These are phyloP conservation scores for Mycena latifolia DNA, from an alignment of 768 basidiomycete genomes.

Conservation along the genomic window DNA sequence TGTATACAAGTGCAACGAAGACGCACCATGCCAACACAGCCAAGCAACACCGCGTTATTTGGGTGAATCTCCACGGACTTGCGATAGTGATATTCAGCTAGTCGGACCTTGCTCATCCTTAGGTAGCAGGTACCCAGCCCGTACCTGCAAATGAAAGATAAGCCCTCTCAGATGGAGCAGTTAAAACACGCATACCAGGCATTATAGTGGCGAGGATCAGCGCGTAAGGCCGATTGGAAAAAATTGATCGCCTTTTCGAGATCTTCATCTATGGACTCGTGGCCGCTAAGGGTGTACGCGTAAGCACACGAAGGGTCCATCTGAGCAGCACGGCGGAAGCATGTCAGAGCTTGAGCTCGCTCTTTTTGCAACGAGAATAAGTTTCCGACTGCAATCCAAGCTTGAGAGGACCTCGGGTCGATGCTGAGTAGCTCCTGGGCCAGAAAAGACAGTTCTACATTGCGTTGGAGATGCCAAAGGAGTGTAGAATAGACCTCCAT, in stretches of 20 bases:
- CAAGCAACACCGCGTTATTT: conserved; percentile 93
- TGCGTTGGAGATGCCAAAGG: conserved; percentile 92
- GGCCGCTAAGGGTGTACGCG: conserved; percentile 95
- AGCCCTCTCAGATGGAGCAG: conserved; percentile 38
- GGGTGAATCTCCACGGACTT: conserved; percentile 94
- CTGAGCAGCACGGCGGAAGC: conserved; percentile 92
- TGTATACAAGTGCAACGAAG: conserved; percentile 35
- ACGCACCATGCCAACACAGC: conserved; percentile 96
- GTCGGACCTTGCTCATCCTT: conserved; percentile 90
- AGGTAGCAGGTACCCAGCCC: conserved; percentile 98
- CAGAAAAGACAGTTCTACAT: conserved; percentile 89
- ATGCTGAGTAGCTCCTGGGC: conserved; percentile 93
- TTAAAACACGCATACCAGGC: conserved; percentile 81
- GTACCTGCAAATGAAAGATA: conserved; percentile 77
- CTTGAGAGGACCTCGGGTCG: conserved; percentile 83
- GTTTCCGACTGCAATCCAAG: conserved; percentile 98
- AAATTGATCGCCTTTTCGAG: conserved; percentile 91
- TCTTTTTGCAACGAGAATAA: conserved; percentile 96
- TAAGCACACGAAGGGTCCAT: conserved; percentile 93
- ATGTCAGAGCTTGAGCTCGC: conserved; percentile 91
- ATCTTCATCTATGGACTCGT: conserved; percentile 97
- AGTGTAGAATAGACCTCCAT: conserved; percentile 98
- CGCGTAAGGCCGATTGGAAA: conserved; percentile 92
- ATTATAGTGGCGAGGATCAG: conserved; percentile 95
- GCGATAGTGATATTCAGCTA: conserved; percentile 97